Base-by-base conservation (phyloP, 768 basidiomycete genomes). In the Auriscalpium vulgare region DNA sequence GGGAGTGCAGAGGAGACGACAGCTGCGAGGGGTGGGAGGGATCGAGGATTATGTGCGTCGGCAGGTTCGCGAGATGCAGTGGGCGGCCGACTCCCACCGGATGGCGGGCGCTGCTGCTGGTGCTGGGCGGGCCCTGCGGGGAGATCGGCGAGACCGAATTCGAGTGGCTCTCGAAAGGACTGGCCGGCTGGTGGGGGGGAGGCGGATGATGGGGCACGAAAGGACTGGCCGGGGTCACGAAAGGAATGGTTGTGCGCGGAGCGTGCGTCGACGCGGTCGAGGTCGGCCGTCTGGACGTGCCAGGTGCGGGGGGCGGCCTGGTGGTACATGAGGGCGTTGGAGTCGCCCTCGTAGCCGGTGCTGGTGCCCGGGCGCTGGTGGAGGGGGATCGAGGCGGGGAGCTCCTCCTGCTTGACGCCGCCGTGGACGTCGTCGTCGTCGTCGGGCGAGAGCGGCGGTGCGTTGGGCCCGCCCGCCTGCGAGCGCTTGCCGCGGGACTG, bases 151-250 rank as follows among this genome's bases (percentile, higher is more conserved):
- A 77, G 50, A 67, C 70, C 62, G 74, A 76, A 68, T 71, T 71
- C 71, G 77, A 78, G 73, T 70, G 74, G 50, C 55, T 74, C 56
- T 69, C 79, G 84, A 84, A 83, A 86, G 82, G 84, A 84, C 77
- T 85, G 84, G 54, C 57, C 47, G 60, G 63, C 46, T 57, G 63
- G 49, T 74, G 76, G 55, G 64, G 72, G 23, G 65, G 72, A 60
- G 55, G 75, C 68, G 67, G 74, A 58, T 62, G 77, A 67, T 69
- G 79, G 76, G 78, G 70, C 77, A 83, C 82, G 85, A 85, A 86
- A 86, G 85, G 85, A 86, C 82, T 86, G 85, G 81, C 77, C 74
- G 53, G 82, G 75, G 76, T 82, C 82, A 79, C 82, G 84, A 85
- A 85, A 85, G 82, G 84, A 86, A 82, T 84, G 83, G 49, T 63